Base-by-base conservation (phyloP, 2,329 filamentous ascomycete genomes). In the Aureobasidium sp. region DNA sequence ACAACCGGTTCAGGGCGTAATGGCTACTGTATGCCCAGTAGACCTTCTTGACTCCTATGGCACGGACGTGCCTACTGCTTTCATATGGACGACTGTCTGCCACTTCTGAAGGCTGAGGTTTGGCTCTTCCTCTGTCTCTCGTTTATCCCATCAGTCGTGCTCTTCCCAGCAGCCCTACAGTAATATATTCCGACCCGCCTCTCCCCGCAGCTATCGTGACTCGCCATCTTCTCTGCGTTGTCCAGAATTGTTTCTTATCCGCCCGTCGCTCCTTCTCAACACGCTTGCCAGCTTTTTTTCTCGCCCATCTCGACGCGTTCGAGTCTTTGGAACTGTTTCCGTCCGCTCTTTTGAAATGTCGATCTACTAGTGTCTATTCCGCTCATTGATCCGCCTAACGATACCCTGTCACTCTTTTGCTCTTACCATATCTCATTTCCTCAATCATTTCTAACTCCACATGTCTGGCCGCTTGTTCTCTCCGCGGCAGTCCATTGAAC, bases 381-480 rank as follows among this genome's bases (percentile, higher is more conserved):
- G 53, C 27, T 57, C 52, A 37, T 62, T 55, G 52, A 44, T 50
- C 41, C 51, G 57, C 36, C 57, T 57, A 59, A 48, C 43, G 44
- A 43, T 52, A 37, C 26, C 39, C 32, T 34, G 63, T 63, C 64
- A 59, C 62, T 65, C 63, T 41, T 62, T 62, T 52, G 9, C 34
- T 12, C 29, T 47, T 52, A 43, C 56, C 27, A 50, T 50, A 39
- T 41, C 9, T 60, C 32, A 29, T 43, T 39, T 50, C 20, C 27
- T 26, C 37, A n/a, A 34, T 34, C 48, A 32, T 51, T 36, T 61
- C 29, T 43, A 61, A 61, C 57, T 32, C 53, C 52, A 47, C 29
- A 65, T 65, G 64, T 63, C 64, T 51, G 59, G 59, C 24, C 46
- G 39, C 36, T 53, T 65, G 41, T 65, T 65, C 53, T 60, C 61